Base-by-base conservation (phyloP, 148 eudicot genomes). In the Rhododendron vialii region DNA sequence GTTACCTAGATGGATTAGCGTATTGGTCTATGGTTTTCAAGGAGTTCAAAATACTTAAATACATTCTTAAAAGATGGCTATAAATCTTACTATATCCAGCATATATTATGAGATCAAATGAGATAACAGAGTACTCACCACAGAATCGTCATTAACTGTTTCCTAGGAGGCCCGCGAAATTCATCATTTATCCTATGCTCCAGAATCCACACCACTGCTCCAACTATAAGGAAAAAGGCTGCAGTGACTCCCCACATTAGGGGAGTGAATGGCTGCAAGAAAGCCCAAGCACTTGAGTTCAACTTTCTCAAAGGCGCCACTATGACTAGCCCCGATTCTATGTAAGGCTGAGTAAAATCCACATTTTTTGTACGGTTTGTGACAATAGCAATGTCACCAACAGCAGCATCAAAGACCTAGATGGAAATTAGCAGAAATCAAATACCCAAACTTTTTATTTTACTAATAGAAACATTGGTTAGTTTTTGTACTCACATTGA, bases 301-400 rank as follows among this genome's bases (percentile, higher is more conserved):
- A 63, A 13, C 85, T 85, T 57, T 82, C 24, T 89, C 22, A 89
- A 71, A 28, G 90, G 89, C 67, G 83, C 88, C 36, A 93, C 89
- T 5, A 91, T 87, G 57, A 91, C 90, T 50, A 93, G 91, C 45
- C 95, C 95, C 0, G 95, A 93, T 77, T 93, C 95, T 85, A 93
- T 90, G 83, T 85, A 93, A 30, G 95, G 95, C 84, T 93, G 95
- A 7, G 95, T 90, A 75, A 93, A 93, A 86, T 93, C 95, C 84
- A 89, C 93, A 69, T 84, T 71, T 85, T 88, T 91, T 59, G 93
- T 89, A 55, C 95, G 89, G 85, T 90, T 93, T 38, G 92, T 93
- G 36, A 91, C 86, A 69, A 91, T 93, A 1, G 95, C 92, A 65
- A 91, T 87, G 86, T 93, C 95, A 22, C 95, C 95, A 81, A 93